Base-by-base conservation (phyloP, 2,329 filamentous ascomycete genomes). In the Thyridium curvatum region DNA sequence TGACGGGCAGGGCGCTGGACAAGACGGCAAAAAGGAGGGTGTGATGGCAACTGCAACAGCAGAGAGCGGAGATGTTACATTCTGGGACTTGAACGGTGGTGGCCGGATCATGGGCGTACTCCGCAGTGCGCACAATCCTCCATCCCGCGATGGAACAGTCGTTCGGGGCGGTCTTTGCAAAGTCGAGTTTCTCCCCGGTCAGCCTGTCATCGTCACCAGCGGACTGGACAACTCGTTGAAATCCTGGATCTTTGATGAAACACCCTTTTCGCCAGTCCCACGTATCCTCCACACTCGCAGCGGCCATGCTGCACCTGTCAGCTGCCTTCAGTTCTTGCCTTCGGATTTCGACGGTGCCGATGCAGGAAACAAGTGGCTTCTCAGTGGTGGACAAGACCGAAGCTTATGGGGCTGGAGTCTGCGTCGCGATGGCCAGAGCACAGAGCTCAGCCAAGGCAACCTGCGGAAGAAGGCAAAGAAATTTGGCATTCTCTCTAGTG, bases 321-420 rank as follows among this genome's bases (percentile, higher is more conserved):
- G 82, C 28, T 83, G 79, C 38, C 72, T 98, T 21, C 74, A 83
- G 43, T 98, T 97, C 62, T 64, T 97, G 18, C 91, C 91, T 1
- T 80, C 88, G 0, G 83, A 89, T 49, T 91, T 93, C 31, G 91
- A 97, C 52, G 91, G 90, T 13, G 80, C 88, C 7, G 91, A 96
- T 50, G 81, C 82, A 32, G 81, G 81, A 34, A 93, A 91, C 41
- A 97, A 97, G 63, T 97, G 91, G 91, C 69, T 97, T 7, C 70
- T 98, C 40, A 96, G 89, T 53, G 87, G 86, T 49, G 90, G 89
- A 42, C 77, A 81, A 52, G 94, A 98, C 55, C 79, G 89, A 48
- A 96, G 89, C 60, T 70, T 98, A 3, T 97, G 93, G 91, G 91
- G 86, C 2, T 95, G 94, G 80, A 97, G 90, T 72, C 67, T 98